These are phyloP conservation scores for Physcia stellaris DNA, from an alignment of 495 filamentous ascomycete species.

Conservation along the genomic window DNA sequence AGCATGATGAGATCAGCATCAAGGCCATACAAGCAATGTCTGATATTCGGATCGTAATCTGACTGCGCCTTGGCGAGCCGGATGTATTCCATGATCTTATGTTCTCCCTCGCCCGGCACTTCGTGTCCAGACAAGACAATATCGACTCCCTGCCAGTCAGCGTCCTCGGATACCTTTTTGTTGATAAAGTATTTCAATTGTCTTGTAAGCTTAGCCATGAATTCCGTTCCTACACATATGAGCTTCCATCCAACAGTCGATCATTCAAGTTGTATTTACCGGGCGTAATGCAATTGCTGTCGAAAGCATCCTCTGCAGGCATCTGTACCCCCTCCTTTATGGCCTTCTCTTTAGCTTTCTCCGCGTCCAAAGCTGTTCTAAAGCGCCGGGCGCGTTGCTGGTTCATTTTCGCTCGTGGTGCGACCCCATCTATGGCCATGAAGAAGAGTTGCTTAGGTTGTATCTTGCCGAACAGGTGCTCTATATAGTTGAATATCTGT, in stretches of 20 bases:
- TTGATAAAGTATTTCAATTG: slow-evolving; percentile 97
- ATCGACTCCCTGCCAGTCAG: slow-evolving; percentile 92
- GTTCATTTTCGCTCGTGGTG: slow-evolving; percentile 98
- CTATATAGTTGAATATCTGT: slow-evolving; percentile 98
- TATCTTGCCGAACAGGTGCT: slow-evolving; percentile 97
- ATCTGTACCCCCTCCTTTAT: slow-evolving; percentile 76
- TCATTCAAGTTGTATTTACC: slow-evolving; percentile 25
- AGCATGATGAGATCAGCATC: slow-evolving; percentile 99
- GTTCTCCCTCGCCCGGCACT: slow-evolving; percentile 97
- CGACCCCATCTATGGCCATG: slow-evolving; percentile 98
- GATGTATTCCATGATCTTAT: slow-evolving; percentile 99
- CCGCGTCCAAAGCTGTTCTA: slow-evolving; percentile 83
- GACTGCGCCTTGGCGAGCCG: slow-evolving; percentile 89
- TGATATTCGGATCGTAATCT: slow-evolving; percentile 84
- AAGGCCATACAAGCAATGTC: slow-evolving; percentile 93
- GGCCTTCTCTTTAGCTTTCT: slow-evolving; percentile 79
- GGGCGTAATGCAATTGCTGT: slow-evolving; percentile 98
- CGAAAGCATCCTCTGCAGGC: slow-evolving; percentile 90
- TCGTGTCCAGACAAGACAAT: slow-evolving; percentile 96
- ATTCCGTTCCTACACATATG: slow-evolving; percentile 51
- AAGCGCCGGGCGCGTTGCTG: slow-evolving; percentile 95
- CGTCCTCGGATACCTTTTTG: slow-evolving; percentile 96
- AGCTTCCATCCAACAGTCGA: slow-evolving; percentile 1
- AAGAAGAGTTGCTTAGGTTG: slow-evolving; percentile 97
- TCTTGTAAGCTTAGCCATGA: slow-evolving; percentile 88